A percentile compares a stretch with the other conserved stretches of the same genome.
Conservation (phyloP, 306 rosid species). For the Cercis canadensis region DNA sequence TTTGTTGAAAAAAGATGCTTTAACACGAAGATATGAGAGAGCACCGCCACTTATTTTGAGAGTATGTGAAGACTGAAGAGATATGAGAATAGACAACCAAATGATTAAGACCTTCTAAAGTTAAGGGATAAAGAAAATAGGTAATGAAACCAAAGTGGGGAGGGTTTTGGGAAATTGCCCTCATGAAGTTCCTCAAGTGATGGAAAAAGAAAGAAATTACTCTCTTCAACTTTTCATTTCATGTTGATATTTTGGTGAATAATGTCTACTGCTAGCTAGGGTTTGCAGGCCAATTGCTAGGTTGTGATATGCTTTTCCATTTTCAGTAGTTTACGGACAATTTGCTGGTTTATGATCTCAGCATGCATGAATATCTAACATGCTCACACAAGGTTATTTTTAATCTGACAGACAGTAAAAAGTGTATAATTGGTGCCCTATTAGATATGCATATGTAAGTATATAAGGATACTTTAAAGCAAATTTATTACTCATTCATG, state of each 20-base stretch:
- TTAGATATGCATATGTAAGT: no score
- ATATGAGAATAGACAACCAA: slow-evolving; percentile 45
- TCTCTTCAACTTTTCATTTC: slow-evolving; percentile 34
- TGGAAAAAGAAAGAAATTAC: slow-evolving; percentile 5
- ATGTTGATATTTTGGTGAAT: slow-evolving; percentile 40
- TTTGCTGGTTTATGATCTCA: no score
- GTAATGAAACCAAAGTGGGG: slow-evolving; percentile 31
- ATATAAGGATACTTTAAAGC: no score
- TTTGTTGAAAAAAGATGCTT: slow-evolving; percentile 59
- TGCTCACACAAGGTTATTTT: no score
- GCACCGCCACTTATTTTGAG: slow-evolving; percentile 40
- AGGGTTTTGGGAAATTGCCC: slow-evolving; percentile 49
- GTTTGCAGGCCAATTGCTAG: no score
- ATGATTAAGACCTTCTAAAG: slow-evolving; percentile 77
- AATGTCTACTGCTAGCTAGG: slow-evolving; percentile 21
- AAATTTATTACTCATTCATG: no score
- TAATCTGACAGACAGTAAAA: no score
- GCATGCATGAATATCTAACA: no score
- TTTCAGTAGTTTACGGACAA: no score
- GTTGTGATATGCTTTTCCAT: no score
- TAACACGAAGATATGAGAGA: slow-evolving; percentile 48
- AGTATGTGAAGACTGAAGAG: slow-evolving; percentile 34
- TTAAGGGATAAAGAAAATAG: slow-evolving; percentile 37
- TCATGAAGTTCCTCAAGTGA: slow-evolving; percentile 19
- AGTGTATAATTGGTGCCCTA: no score